Conservation (phyloP, 2,329 filamentous ascomycete species). For the Cytospora leucostoma region DNA sequence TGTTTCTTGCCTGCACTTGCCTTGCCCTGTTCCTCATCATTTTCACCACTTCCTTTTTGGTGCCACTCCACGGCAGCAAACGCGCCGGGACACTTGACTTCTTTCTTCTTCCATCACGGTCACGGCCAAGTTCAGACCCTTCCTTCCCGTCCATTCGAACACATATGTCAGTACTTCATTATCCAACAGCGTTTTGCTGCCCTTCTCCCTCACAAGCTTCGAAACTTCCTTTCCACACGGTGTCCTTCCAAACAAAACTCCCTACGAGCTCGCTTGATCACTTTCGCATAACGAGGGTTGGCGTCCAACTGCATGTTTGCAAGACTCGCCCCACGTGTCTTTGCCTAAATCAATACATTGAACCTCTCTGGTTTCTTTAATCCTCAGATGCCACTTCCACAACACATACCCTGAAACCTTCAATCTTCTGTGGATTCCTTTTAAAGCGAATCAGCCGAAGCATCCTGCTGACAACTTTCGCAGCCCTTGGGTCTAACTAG, state of each 20-base stretch:
- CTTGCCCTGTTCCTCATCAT: no score
- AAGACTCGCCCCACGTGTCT: background rate
- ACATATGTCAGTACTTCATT: no score
- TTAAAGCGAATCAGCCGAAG: background rate
- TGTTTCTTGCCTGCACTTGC: no score
- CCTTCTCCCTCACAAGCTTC: background rate
- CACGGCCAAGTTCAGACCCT: no score
- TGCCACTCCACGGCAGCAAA: no score
- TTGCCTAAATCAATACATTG: background rate
- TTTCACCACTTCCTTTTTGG: no score
- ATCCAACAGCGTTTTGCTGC: no score
- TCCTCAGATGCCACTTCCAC: background rate
- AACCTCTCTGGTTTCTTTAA: background rate
- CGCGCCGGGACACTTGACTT: no score
- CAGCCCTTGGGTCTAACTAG: constrained; percentile 4
- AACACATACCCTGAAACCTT: background rate
- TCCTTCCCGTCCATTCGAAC: no score
- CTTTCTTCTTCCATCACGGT: no score
- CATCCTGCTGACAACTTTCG: background rate
- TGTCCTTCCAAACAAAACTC: background rate
- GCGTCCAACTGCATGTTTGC: background rate
- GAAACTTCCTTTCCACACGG: background rate
- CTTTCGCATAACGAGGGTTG: background rate
- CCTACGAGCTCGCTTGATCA: background rate
- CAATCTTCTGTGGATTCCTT: background rate